Base-by-base conservation (phyloP, 768 basidiomycete genomes). In the Agrocybe pediades region DNA sequence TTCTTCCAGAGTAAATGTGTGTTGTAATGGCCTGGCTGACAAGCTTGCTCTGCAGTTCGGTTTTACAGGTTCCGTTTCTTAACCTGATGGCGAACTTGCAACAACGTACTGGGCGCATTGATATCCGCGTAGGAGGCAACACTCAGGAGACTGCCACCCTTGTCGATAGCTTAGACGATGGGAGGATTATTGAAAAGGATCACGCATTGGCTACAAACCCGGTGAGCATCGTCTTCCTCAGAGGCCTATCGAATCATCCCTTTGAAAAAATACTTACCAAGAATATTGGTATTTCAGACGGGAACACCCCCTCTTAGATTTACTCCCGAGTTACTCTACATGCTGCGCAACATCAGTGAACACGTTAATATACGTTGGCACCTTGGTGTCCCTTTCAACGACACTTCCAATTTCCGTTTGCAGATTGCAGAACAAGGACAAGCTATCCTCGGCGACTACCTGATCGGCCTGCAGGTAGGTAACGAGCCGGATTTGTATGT, bases 61-160 rank as follows among this genome's bases (percentile, higher is more conserved):
- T 75, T 29, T 59, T 84, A 16, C 73, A 79, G 33, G 77, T 86
- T 42, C 77, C 85, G 0, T 90, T 92, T 70, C 78, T 91, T 13
- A 92, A 92, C 64, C 74, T 92, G 29, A 81, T 94, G 75, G 75
- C 82, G 6, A 87, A 88, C 56, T 72, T 94, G 8, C 74, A 74
- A 41, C 74, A 81, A 56, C 78, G 90, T 20, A 80, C 81, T 9
- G 89, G 89, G 4, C 62, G 66, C 2, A 83, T 89, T 13, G 69
- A 78, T 15, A 69, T 91, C 17, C 82, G 90, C 46, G 72, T 92
- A 2, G 90, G 90, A 26, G 90, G 90, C 45, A 92, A 92, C 68
- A 85, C 86, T 0, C 90, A 92, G 64, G 90, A 94, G 51, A 78
- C 73, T 5, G 85, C 83, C 4, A 62, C 69, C 9, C 65, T 83